Base-by-base conservation (phyloP, 2,329 filamentous ascomycete genomes). In the Daldinia sp. region DNA sequence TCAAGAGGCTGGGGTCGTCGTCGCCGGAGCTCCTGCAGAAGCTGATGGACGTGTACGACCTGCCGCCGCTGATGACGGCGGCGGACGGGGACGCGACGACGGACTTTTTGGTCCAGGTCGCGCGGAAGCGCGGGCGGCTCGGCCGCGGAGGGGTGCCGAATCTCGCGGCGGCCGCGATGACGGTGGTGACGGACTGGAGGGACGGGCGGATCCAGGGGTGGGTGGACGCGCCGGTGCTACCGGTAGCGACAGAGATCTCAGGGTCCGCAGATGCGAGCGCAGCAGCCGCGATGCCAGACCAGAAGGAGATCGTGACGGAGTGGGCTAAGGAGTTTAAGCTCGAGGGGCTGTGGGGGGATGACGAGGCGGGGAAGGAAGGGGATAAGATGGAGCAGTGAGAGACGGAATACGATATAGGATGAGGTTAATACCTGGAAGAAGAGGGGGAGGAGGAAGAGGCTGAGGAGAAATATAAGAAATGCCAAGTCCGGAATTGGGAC, bases 301-400 rank as follows among this genome's bases (percentile, higher is more conserved):
- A 92, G 75, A 92, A 91, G 78, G 84, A 90, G 79, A 90, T 94
- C 18, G 77, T 78, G 75, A 92, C 91, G 10, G 91, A 97, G 79
- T 97, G 95, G 94, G 93, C 94, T 6, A 90, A 93, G 75, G 95
- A 98, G 81, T 98, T 99, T 82, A 94, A 95, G 83, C 86, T 99
- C 7, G 96, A 98, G 69, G 96, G 93, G 1, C 82, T 99, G 13
- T 98, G 93, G 92, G 94, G 93, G 10, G 90, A 93, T 77, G 89
- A 78, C 28, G 78, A 64, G 37, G 76, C 69, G 33, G 76, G 68
- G 35, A 76, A 75, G 35, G 76, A 75, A 6, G 81, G 71, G 4
- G 85, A 87, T 64, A 83, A 81, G 58, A 88, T 89, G 87, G 81
- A 86, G 78, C 83, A 85, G 75, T 86, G 81, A 74, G 50, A 26